Evolutionary conservation across 345 rosid genomes (phyloP), one percentile per base, ranked within the genome.

Genomic region (Microthlaspi erraticum): DNA sequence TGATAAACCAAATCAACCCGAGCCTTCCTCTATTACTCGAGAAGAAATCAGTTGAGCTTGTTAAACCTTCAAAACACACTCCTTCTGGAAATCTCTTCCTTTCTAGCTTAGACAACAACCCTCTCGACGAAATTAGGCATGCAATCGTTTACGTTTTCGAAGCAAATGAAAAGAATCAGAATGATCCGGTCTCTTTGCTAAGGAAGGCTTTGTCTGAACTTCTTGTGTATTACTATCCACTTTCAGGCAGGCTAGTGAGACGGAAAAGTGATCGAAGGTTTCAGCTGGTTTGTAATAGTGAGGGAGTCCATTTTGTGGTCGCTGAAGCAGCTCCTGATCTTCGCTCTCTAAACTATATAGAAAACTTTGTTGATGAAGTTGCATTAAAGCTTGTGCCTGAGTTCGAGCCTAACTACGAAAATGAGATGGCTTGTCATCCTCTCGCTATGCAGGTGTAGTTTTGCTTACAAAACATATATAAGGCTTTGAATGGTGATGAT

Each of bases 261-360:
- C 33, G 60, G 19, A 45, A 26, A n/a, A 63, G 75, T 45, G 76
- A 76, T 42, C 61, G 83, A 13, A 79, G 63, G 57, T 77, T 79
- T 62, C 62, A 69, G 34, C 14, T 82, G 8, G 64, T 54, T 34
- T 79, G 79, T 72, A 62, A 77, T 58, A 18, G 70, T 26, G 65
- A 63, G 20, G 86, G 90, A 17, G 88, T 86, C 46, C 90, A 85
- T 2, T 86, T 86, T 53, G 23, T 38, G 8, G 86, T 70, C 13
- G 82, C 84, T 33, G 53, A 60, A 5, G 70, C 77, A 11, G 1
- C 59, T 66, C 71, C 60, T 34, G 26, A 62, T 5, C 82, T 85
- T 36, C 45, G 78, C 29, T 61, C 78, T 42, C 68, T 82, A 41
- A 43, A 71, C 44, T 71, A 79, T 66, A 38, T 80, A 5, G 88